phyloP scores from a whole-genome alignment of 1,284 basidiomycete genomes.

The Trametes sp. region DNA sequence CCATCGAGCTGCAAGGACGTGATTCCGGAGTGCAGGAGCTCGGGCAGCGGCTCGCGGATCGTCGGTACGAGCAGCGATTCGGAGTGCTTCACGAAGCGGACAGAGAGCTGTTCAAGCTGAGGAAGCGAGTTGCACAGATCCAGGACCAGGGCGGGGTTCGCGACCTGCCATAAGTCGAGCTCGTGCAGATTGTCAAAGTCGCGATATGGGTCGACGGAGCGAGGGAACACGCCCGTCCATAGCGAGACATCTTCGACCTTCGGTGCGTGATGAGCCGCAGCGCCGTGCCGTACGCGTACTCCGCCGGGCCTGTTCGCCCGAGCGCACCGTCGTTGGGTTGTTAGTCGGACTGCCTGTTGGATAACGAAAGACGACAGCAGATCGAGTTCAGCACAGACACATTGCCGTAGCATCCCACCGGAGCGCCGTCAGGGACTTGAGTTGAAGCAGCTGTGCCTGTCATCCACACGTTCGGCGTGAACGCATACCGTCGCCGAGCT shows the following conservation, averaged over 20 bases:
- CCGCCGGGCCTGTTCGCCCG: neutral
- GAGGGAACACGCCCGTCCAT: neutral
- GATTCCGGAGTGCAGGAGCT: neutral
- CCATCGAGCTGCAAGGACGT: neutral
- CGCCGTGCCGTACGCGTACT: constrained; percentile 7
- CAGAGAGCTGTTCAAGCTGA: neutral
- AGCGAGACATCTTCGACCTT: neutral
- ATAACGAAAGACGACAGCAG: too few species aligned
- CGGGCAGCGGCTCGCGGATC: neutral
- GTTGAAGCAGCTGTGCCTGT: too few species aligned
- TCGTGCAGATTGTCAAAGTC: neutral
- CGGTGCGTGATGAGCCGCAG: constrained; percentile 8
- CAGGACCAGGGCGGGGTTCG: neutral
- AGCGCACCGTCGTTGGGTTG: too few species aligned
- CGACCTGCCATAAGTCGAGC: neutral
- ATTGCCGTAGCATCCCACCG: too few species aligned
- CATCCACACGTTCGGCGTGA: too few species aligned
- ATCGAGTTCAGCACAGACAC: too few species aligned
- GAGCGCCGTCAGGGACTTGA: too few species aligned
- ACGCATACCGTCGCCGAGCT: too few species aligned
- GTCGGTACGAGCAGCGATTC: too few species aligned
- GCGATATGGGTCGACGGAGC: neutral
- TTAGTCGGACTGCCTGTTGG: too few species aligned
- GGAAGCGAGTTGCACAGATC: neutral
- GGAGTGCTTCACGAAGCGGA: neutral